These are phyloP conservation scores for Trichosporon coremiiforme DNA, from an alignment of 1,284 basidiomycete species.

Conservation along the genomic window DNA sequence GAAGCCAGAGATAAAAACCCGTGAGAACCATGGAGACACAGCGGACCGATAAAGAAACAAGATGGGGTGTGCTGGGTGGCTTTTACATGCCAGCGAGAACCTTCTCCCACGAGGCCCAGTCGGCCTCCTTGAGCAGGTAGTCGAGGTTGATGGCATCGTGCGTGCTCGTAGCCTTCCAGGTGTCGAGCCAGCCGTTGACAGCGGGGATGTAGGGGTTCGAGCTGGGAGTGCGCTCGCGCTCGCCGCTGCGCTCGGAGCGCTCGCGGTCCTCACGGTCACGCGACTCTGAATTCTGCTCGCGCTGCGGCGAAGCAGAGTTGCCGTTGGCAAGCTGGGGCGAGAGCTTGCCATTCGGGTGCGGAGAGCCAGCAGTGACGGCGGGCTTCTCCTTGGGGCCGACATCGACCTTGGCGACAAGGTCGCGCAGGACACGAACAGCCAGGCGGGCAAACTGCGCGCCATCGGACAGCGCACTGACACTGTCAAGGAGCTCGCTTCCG, in stretches of 20 bases:
- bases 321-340: slow-evolving; percentile 20
- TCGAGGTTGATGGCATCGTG: slow-evolving; percentile 41
- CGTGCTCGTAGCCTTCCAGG: slow-evolving; percentile 29
- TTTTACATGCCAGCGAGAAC: slow-evolving; percentile 43
- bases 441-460: slow-evolving; percentile 35
- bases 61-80: neutral
- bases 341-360: slow-evolving; percentile 23
- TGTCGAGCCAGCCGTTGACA: slow-evolving; percentile 41
- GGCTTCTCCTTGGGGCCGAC: slow-evolving; percentile 24
- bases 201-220: slow-evolving; percentile 24
- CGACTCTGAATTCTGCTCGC: slow-evolving; percentile 7
- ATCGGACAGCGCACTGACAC: slow-evolving; percentile 30
- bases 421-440: slow-evolving; percentile 43
- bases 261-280: slow-evolving; percentile 21
- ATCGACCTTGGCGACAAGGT: slow-evolving; percentile 33
- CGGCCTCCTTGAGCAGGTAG: slow-evolving; percentile 44
- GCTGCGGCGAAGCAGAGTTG: slow-evolving; percentile 9
- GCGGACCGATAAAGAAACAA: neutral
- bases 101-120: slow-evolving; percentile 47
- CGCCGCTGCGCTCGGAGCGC: slow-evolving; percentile 13
- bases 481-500: slow-evolving; percentile 49
- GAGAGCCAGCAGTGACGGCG: neutral
- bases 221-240: slow-evolving; percentile 2
- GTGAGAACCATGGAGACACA: neutral
- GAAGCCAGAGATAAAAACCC: neutral